Conservation (phyloP, 352 stramenopile species). For the Globisporangium middletonii region DNA sequence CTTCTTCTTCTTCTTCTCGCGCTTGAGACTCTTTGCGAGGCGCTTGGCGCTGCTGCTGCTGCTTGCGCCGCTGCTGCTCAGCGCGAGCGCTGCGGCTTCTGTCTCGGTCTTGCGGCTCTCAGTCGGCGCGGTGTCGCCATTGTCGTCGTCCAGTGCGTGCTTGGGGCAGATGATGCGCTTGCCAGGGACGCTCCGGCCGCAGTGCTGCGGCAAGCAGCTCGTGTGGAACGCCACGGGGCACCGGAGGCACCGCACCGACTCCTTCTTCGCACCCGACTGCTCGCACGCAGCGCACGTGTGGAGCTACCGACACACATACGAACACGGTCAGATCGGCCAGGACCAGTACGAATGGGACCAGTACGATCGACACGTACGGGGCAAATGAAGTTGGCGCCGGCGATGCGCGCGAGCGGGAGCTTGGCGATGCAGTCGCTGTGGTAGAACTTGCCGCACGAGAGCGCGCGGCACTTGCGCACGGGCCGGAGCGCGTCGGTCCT, state of each 20-base stretch:
- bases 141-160: constrained; percentile 14
- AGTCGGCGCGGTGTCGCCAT: no score
- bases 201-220: constrained; percentile 58
- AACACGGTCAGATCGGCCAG: neutral
- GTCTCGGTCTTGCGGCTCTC: neutral
- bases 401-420: constrained; percentile 69
- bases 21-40: constrained; percentile 27
- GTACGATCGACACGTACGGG: constrained; percentile 21
- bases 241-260: constrained; percentile 71
- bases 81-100: constrained; percentile 11
- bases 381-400: constrained; percentile 79
- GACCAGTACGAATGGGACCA: neutral
- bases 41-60: constrained; percentile 17
- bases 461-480: constrained; percentile 71
- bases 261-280: constrained; percentile 70
- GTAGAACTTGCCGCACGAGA: constrained; percentile 85
- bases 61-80: constrained; percentile 5
- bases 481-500: constrained; percentile 12
- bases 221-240: constrained; percentile 80
- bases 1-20: constrained; percentile 45
- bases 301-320: constrained; percentile 22
- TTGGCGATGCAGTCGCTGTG: constrained; percentile 77
- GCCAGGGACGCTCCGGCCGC: constrained; percentile 45
- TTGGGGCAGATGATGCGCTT: constrained; percentile 78
- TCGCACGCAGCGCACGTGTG: constrained; percentile 77